A percentile compares a stretch with the other conserved stretches of the same genome.
These are phyloP conservation scores for Tinospora cordifolia DNA, from an alignment of 164 flowering plant genomes.

Conservation along the genomic window DNA sequence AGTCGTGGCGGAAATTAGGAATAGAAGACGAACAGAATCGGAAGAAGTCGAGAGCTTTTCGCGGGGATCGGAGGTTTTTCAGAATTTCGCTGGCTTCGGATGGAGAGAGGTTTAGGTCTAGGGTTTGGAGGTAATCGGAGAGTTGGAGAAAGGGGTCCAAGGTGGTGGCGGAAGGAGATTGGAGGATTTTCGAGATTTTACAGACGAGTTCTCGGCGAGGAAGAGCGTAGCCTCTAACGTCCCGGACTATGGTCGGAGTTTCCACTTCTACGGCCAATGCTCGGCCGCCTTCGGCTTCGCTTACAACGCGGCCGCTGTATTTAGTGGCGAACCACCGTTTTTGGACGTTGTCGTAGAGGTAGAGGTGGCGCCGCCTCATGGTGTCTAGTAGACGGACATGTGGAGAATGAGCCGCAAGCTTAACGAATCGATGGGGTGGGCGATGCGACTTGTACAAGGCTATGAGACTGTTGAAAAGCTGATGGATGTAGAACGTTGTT, in stretches of 20 bases:
- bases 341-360: slow-evolving; percentile 5
- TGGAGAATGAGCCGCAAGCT: slow-evolving; percentile 22
- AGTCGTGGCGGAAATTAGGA: slow-evolving; percentile 60
- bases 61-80: slow-evolving; percentile 52
- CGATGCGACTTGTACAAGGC: too few relatives aligned
- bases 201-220: slow-evolving; percentile 87
- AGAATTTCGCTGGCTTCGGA: slow-evolving; percentile 69
- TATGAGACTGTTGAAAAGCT: too few relatives aligned
- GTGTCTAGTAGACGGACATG: slow-evolving; percentile 5
- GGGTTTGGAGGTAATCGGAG: slow-evolving; percentile 45
- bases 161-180: slow-evolving; percentile 21
- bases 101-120: slow-evolving; percentile 47
- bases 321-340: slow-evolving; percentile 67
- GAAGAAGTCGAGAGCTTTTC: slow-evolving; percentile 61
- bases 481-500: too few relatives aligned
- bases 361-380: slow-evolving; percentile 8
- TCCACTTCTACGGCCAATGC: slow-evolving; percentile 42
- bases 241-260: slow-evolving; percentile 32
- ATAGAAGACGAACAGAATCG: slow-evolving; percentile 42
- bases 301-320: slow-evolving; percentile 58
- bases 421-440: too few relatives aligned
- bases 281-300: slow-evolving; percentile 42
- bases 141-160: slow-evolving; percentile 43
- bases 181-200: slow-evolving; percentile 50
- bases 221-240: slow-evolving; percentile 61